Evolutionary conservation across 306 rosid genomes (phyloP), one percentile per base, ranked within the genome.

Genomic region (Quillaja saponaria): DNA sequence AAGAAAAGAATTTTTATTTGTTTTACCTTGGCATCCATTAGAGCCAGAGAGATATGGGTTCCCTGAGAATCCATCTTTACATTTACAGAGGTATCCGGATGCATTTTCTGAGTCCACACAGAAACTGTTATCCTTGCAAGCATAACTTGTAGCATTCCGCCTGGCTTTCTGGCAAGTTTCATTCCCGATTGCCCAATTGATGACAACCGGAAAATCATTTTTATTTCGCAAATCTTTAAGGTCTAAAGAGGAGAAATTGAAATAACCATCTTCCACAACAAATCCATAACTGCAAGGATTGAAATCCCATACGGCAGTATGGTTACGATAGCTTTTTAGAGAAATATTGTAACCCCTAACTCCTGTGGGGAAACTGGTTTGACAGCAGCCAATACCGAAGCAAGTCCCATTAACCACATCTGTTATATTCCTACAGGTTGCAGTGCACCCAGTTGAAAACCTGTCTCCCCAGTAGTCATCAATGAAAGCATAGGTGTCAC

Each of bases 11-110:
- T 11, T 3, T 0, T 5, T 42, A 12, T 13, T 6, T n/a, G 15
- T 6, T 17, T 4, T 18, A 79, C 78, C 78, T 19, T 14, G n/a
- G 54, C 85, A 80, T 9, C 76, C 83, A 1, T 25, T 25, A 25
- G 13, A 8, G 44, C 13, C 7, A 8, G 52, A 40, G 13, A 34
- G 71, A 58, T 74, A 81, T 0, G 78, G 78, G 51, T 59, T 81
- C 15, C 83, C 83, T 8, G 56, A 15, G 28, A 15, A 81, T 4
- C 83, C 86, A 0, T 16, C 42, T 13, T 0, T 34, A 60, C 83
- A 81, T 19, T 17, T 14, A 67, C 83, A 81, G 0, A 50, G 56
- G 39, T 70, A 71, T 5, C 73, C 81, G 19, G 37, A 54, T 31
- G 10, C 35, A 11, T 7, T 52, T 0, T 6, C 35, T 4, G 44